phyloP scores from a whole-genome alignment of 2,329 filamentous ascomycete species.

The Calonectria montana region DNA sequence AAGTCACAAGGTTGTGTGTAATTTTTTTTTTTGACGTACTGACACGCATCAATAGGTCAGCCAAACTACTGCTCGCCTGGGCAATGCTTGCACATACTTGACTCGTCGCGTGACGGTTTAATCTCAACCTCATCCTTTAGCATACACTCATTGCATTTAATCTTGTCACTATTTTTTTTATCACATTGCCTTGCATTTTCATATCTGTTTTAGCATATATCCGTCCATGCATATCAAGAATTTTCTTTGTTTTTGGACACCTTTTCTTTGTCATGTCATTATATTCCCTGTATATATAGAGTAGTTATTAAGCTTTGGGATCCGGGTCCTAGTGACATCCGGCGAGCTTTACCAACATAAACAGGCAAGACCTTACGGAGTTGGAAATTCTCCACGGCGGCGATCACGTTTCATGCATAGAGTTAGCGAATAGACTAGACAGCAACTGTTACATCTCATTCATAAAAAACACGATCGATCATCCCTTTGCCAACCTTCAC shows the following conservation, averaged over 20 bases:
- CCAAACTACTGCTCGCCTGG: conserved; percentile 5
- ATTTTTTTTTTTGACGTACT: neutral
- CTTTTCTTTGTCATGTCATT: neutral
- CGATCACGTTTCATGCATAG: conserved; percentile 1
- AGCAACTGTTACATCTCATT: neutral
- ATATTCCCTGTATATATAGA: conserved; percentile 8
- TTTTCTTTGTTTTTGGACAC: neutral
- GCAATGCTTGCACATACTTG: conserved; percentile 15
- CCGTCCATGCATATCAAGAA: conserved; percentile 1
- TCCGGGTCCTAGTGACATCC: conserved; percentile 3
- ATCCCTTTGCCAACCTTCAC: neutral
- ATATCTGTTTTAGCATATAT: neutral
- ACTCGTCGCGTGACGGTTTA: conserved; percentile 9
- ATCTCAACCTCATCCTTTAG: neutral
- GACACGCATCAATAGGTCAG: neutral
- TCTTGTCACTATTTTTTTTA: neutral
- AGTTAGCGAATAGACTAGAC: conserved; percentile 7
- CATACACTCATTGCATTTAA: neutral
- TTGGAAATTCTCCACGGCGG: neutral
- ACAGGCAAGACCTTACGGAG: neutral
- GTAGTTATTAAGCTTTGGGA: neutral
- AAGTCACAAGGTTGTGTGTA: no score
- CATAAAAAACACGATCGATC: neutral
- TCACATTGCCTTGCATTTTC: neutral
- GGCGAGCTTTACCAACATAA: neutral